A percentile compares a stretch with the other conserved stretches of the same genome.
phyloP scores from a whole-genome alignment of 176 grass and related monocot species.

The Carex scoparia region DNA sequence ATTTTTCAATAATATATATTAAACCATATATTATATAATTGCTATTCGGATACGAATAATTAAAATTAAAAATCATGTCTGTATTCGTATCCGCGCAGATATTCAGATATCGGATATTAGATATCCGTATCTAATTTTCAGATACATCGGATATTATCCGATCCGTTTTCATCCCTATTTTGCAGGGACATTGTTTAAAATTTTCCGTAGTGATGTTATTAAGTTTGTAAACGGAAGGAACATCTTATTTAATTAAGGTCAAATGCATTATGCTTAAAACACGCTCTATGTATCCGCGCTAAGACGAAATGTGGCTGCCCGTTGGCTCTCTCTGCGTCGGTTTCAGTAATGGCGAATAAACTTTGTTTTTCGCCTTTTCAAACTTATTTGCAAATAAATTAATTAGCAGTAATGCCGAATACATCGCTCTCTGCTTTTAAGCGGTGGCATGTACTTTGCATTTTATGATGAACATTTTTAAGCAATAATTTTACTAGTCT shows the following conservation, averaged over 20 bases:
- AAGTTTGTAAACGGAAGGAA: not conserved
- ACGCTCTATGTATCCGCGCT: not conserved
- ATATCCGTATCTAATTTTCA: no score
- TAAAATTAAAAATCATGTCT: no score
- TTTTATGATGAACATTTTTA: no score
- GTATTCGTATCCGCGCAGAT: no score
- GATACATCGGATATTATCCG: no score
- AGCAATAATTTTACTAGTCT: no score
- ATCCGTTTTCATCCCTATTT: no score
- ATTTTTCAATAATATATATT: no score
- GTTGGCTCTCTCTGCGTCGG: not conserved
- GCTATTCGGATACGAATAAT: no score
- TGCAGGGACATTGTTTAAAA: not conserved
- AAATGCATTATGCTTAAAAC: not conserved
- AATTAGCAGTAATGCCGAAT: not conserved
- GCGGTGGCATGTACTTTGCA: no score
- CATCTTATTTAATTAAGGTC: not conserved
- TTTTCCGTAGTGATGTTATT: not conserved
- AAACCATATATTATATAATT: no score
- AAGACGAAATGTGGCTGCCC: not conserved
- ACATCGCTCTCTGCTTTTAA: not conserved
- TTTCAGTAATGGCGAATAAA: not conserved
- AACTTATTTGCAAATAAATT: not conserved
- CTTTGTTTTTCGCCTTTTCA: not conserved
- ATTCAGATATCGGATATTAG: no score